A percentile compares a stretch with the other conserved stretches of the same genome.
Evolutionary conservation across 306 rosid species (phyloP).

Genomic region (Glycyrrhiza uralensis): DNA sequence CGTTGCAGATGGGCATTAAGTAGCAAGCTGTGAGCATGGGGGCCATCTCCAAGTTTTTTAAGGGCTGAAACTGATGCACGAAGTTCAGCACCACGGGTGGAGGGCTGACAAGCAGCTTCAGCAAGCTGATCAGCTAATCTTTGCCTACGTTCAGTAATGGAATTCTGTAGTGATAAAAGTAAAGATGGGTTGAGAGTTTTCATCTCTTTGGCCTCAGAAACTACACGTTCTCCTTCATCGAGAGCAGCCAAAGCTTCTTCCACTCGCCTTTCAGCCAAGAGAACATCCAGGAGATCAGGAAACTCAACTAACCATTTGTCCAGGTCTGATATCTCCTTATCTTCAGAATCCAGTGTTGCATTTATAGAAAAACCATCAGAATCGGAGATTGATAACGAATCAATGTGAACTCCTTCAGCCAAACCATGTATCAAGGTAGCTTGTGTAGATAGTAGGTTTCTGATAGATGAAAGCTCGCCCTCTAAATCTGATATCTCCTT

Average conservation of each 20-base stretch:
- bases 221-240: constrained; percentile 85
- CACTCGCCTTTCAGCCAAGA: constrained; percentile 90
- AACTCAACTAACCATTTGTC: constrained; percentile 90
- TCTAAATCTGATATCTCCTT: constrained; percentile 97
- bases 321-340: constrained; percentile 61
- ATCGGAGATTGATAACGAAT: constrained; percentile 50
- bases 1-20: constrained; percentile 87
- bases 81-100: constrained; percentile 90
- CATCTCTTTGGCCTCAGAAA: constrained; percentile 64
- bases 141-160: constrained; percentile 71
- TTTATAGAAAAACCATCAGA: constrained; percentile 49
- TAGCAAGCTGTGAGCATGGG: constrained; percentile 84
- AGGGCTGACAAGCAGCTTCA: constrained; percentile 99
- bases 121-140: constrained; percentile 95
- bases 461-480: constrained; percentile 92
- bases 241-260: constrained; percentile 88
- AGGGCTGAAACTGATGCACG: constrained; percentile 89
- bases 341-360: constrained; percentile 46
- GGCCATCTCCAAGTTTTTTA: constrained; percentile 93
- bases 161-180: constrained; percentile 59
- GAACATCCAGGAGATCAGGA: constrained; percentile 92
- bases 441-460: constrained; percentile 95
- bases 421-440: constrained; percentile 92
- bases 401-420: constrained; percentile 84
- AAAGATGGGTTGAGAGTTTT: constrained; percentile 56